Conservation (phyloP, 1,284 basidiomycete genomes). For the Pseudozyma thailandica region DNA sequence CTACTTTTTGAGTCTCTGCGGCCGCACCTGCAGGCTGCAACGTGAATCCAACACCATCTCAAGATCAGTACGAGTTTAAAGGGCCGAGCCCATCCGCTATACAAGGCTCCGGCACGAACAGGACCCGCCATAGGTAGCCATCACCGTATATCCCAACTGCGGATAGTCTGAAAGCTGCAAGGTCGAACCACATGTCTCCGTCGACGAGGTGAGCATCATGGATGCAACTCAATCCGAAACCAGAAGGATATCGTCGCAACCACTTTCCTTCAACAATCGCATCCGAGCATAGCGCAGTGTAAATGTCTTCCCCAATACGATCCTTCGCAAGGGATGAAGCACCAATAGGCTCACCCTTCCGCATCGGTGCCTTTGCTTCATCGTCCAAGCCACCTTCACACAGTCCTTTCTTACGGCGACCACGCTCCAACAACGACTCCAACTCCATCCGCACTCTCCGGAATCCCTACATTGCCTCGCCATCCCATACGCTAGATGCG, state of each 20-base stretch:
- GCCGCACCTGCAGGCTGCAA: constrained; percentile 19
- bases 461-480: not conserved
- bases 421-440: no score
- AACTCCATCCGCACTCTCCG: constrained; percentile 6
- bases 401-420: constrained; percentile 38
- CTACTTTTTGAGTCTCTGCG: constrained; percentile 2
- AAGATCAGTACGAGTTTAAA: not conserved
- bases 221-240: not conserved
- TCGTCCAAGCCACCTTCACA: constrained; percentile 23
- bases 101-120: no score
- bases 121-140: no score
- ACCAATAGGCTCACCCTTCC: constrained; percentile 19
- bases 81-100: no score
- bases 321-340: constrained; percentile 34
- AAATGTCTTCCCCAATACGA: constrained; percentile 30
- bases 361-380: constrained; percentile 34
- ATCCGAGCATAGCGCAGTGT: not conserved
- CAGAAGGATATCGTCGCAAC: not conserved
- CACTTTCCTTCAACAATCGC: not conserved
- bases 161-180: no score
- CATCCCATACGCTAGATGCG: not conserved
- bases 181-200: not conserved
- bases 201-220: not conserved
- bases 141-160: no score
- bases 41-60: constrained; percentile 37